Conservation (phyloP, 139 green algal species). For the Pseudopediastrum boryanum region DNA sequence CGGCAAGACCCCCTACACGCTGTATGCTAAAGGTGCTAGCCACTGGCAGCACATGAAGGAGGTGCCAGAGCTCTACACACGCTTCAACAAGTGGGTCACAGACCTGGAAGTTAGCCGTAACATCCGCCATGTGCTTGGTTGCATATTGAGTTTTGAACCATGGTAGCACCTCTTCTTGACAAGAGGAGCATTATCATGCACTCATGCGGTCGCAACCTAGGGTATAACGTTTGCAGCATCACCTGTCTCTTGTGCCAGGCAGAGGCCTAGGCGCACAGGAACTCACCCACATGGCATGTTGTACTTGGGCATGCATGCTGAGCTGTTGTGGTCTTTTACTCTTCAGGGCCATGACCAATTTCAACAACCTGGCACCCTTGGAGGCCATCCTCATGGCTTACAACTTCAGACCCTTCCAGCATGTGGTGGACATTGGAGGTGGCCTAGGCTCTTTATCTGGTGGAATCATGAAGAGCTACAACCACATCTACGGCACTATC, state of each 20-base stretch:
- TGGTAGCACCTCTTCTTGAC: too few species aligned
- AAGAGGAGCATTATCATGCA: too few species aligned
- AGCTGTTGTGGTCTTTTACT: too few species aligned
- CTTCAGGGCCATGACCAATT: constrained; percentile 39
- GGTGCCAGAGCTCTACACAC: constrained; percentile 15
- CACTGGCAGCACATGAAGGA: constrained; percentile 40
- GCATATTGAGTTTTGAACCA: too few species aligned
- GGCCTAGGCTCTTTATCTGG: constrained; percentile 18
- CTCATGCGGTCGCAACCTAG: too few species aligned
- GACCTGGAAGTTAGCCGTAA: too few species aligned
- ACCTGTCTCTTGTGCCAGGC: too few species aligned
- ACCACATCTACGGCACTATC: neutral
- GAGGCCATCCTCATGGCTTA: constrained; percentile 32
- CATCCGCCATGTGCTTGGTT: too few species aligned
- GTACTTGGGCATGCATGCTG: too few species aligned
- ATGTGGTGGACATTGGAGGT: constrained; percentile 28
- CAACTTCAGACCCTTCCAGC: neutral
- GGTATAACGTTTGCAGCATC: too few species aligned
- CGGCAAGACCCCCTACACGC: constrained; percentile 33
- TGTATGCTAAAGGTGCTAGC: constrained; percentile 4
- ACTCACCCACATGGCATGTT: too few species aligned
- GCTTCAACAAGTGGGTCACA: constrained; percentile 36
- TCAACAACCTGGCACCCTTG: constrained; percentile 36
- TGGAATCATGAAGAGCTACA: neutral
- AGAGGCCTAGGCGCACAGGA: too few species aligned